phyloP scores from a whole-genome alignment of 495 filamentous ascomycete genomes.

The Terfezia boudieri region DNA sequence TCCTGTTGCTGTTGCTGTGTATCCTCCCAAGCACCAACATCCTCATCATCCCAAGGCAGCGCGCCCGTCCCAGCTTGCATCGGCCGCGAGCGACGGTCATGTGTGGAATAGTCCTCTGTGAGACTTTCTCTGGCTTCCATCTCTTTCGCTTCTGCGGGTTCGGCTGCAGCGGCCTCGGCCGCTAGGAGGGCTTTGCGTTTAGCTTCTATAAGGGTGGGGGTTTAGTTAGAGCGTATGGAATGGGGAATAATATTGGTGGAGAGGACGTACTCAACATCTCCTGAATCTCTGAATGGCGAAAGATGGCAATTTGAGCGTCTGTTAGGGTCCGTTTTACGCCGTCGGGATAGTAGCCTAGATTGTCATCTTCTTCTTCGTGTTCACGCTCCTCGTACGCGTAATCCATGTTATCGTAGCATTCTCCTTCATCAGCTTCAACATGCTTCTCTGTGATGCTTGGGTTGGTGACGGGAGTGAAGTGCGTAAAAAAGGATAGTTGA shows the following conservation, averaged over 20 bases:
- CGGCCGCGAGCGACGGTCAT: neutral
- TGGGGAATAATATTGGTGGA: neutral
- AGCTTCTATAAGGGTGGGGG: neutral
- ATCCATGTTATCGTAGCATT: neutral
- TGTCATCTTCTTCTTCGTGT: constrained; percentile 38
- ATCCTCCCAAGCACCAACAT: neutral
- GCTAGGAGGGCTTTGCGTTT: constrained; percentile 3
- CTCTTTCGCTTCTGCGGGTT: neutral
- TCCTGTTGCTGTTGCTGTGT: neutral
- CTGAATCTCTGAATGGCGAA: constrained; percentile 75
- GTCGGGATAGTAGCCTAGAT: constrained; percentile 69
- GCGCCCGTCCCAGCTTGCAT: neutral
- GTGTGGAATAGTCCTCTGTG: constrained; percentile 1
- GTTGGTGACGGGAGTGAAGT: neutral
- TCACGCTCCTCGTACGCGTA: constrained; percentile 9
- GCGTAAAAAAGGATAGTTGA: neutral
- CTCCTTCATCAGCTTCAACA: neutral
- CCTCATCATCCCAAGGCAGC: neutral
- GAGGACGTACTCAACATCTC: constrained; percentile 26
- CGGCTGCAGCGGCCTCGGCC: neutral
- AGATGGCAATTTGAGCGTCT: constrained; percentile 75
- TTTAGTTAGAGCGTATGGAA: neutral
- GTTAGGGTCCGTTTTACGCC: constrained; percentile 81
- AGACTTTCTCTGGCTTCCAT: neutral
- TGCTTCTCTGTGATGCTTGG: neutral